These are phyloP conservation scores for Coleophoma crateriformis DNA, from an alignment of 2,329 filamentous ascomycete genomes.

Conservation along the genomic window DNA sequence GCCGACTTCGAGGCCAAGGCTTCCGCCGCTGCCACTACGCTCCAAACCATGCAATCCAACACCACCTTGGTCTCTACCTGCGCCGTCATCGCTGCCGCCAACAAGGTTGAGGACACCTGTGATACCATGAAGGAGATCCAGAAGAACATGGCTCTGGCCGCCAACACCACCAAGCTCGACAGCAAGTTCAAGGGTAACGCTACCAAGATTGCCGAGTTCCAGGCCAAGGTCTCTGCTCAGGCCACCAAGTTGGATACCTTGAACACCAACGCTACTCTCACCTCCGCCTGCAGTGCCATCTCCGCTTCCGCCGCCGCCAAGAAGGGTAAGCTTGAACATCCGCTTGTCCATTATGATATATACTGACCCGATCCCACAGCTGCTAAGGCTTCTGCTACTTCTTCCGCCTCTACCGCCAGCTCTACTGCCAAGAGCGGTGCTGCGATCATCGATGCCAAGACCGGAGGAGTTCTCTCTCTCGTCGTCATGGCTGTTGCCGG, in stretches of 20 bases:
- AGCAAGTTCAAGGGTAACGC: slow-evolving; percentile 29
- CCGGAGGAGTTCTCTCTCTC: slow-evolving; percentile 9
- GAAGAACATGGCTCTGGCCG: slow-evolving; percentile 20
- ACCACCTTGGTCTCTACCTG: slow-evolving; percentile 30
- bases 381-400: slow-evolving; percentile 2
- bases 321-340: slow-evolving; percentile 5
- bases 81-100: slow-evolving; percentile 25
- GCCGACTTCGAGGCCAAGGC: slow-evolving; percentile 32
- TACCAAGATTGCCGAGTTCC: slow-evolving; percentile 28
- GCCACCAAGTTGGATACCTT: slow-evolving; percentile 24
- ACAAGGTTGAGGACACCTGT: slow-evolving; percentile 24
- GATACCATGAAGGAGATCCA: slow-evolving; percentile 19
- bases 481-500: slow-evolving; percentile 12
- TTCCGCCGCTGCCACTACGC: slow-evolving; percentile 21
- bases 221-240: slow-evolving; percentile 24
- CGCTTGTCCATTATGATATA: not conserved
- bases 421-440: not conserved
- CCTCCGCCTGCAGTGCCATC: slow-evolving; percentile 7
- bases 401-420: slow-evolving; percentile 5
- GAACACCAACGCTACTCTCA: slow-evolving; percentile 30
- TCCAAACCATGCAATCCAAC: slow-evolving; percentile 29
- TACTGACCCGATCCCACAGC: slow-evolving; percentile 3
- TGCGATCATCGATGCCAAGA: slow-evolving; percentile 8
- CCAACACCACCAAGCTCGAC: slow-evolving; percentile 25
- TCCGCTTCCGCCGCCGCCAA: slow-evolving; percentile 2